Evolutionary conservation across 306 rosid species (phyloP).

Genomic region (Quercus agrifolia): DNA sequence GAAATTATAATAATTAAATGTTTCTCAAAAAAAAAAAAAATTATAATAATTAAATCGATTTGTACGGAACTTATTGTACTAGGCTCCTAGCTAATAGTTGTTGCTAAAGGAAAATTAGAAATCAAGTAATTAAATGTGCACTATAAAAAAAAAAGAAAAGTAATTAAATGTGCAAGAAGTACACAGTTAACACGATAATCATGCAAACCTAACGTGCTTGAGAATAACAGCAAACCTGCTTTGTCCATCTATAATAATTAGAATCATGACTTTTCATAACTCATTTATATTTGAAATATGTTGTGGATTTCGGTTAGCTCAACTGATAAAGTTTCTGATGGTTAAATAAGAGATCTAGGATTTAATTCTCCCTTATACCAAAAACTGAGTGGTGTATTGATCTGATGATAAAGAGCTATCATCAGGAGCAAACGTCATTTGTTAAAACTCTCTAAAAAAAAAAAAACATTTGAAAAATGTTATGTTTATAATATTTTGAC

Average conservation of each 20-base stretch:
- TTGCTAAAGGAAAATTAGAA: not conserved
- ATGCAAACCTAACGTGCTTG: not conserved
- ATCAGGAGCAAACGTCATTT: accelerated
- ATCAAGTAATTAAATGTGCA: not conserved
- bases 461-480: too few species aligned
- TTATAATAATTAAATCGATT: too few species aligned
- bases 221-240: not conserved
- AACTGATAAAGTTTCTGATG: accelerated
- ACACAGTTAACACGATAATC: not conserved
- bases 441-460: too few species aligned
- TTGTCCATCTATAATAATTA: not conserved
- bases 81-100: not conserved
- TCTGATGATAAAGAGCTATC: too few species aligned
- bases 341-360: accelerated
- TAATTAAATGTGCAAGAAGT: not conserved
- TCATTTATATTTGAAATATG: too few species aligned
- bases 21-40: too few species aligned
- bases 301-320: accelerated
- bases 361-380: accelerated
- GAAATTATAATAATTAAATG: too few species aligned
- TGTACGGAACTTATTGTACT: too few species aligned
- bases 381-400: accelerated
- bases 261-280: too few species aligned
- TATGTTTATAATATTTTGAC: too few species aligned
- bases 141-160: not conserved